Evolutionary conservation across 2,329 filamentous ascomycete genomes (phyloP), one percentile per base, ranked within the genome.

Genomic region (Whalleya microplaca): DNA sequence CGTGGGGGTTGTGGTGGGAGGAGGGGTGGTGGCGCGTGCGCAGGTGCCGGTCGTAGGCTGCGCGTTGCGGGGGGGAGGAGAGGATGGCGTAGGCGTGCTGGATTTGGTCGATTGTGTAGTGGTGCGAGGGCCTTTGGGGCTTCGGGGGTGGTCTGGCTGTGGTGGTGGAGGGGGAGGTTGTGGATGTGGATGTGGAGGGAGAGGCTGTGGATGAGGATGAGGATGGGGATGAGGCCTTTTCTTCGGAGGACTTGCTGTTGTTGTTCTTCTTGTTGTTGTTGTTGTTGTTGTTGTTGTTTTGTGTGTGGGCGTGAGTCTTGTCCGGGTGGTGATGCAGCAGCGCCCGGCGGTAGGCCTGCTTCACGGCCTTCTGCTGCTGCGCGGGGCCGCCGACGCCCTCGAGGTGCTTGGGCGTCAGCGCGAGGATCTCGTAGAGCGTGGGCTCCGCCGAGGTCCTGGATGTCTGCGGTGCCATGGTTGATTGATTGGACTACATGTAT

Each of bases 291-390:
- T 37, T 40, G 48, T 63, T 65, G 40, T 40, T 57, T 58, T 37
- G 58, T 56, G 27, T 51, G 47, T 37, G 27, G 12, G 27, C 27
- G 6, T 29, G 32, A 16, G 57, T 69, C 66, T 88, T 87, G 74
- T 88, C 85, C 2, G 87, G 87, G 72, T 90, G 87, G 74, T 89
- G 80, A 62, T 78, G 80, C 16, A 90, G 80, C 32, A 90, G 80
- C 20, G 86, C 84, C 51, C 83, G 80, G 70, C 80, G 84, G 72
- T 89, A 90, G 57, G 86, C 85, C 56, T 79, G 79, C 68, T 86
- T 88, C 58, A 89, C 62, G 27, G 60, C 56, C 49, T 69, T 75
- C 48, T 83, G 74, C 47, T 83, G 74, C 46, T 77, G 73, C 61
- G 75, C 67, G 41, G 78, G 70, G 65, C 79, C 75, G 57, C 73